Base-by-base conservation (phyloP, 1,284 basidiomycete genomes). In the Mycena citricolor region DNA sequence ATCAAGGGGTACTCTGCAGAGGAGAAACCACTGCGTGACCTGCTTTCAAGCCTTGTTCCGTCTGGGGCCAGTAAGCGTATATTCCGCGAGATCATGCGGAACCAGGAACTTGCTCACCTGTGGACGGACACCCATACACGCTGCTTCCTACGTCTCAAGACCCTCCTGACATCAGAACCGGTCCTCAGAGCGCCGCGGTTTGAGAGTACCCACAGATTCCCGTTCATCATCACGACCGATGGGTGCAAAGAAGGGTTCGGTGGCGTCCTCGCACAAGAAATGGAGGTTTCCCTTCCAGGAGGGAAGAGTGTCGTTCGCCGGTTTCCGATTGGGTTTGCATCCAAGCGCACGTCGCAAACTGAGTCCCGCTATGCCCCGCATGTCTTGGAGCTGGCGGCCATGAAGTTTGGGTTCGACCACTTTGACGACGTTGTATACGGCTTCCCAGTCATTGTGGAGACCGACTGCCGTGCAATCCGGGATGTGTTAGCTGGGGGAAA, bases 161-260 rank as follows among this genome's bases (percentile, higher is more conserved):
- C 44, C 5, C 32, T 42, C 2, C 39, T 67, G 3, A 59, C 57
- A 5, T 49, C 52, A 2, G 59, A 65, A 20, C 67, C 66, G 4
- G 55, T 68, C 0, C 45, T 66, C 0, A n/a, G 35, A 21, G 54
- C 44, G 16, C 57, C 63, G 13, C 20, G 24, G 19, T 61, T 56
- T 28, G 61, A 67, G 39, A 65, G 66, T 1, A 45, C 58, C 4
- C 7, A n/a, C 7, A 20, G 35, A 16, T 42, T 56, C 7, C 58
- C 58, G 1, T 70, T 69, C 49, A 57, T 63, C 1, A 33, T 69
- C 16, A 66, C 65, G 0, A 64, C 62, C 5, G 66, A 65, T 41
- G 62, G 62, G 0, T 64, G 55, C 14, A 58, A 59, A 32, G 39
- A 56, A 13, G 62, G 57, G 0, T 65, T 67, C 46, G 64, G 57